Conservation (phyloP, 1,284 basidiomycete species). For the Moesziomyces sp. region DNA sequence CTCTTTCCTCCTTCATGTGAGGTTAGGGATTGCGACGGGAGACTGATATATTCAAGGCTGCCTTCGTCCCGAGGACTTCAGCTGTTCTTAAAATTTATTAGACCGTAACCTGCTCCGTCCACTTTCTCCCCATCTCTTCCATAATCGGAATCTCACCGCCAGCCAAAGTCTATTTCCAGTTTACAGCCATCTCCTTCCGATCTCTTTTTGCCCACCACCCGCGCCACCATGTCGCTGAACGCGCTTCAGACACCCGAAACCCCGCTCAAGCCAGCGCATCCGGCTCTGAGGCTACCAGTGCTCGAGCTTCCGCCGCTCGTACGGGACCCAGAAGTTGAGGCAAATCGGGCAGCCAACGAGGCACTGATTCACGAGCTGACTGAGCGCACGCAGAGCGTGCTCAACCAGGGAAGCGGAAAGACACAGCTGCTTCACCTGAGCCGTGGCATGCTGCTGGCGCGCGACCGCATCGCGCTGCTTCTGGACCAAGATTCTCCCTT, state of each 20-base stretch:
- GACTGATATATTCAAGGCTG: too few relatives aligned
- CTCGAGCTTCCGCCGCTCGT: slow-evolving; percentile 2
- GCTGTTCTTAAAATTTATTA: too few relatives aligned
- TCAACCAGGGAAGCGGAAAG: slow-evolving; percentile 3
- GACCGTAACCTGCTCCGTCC: too few relatives aligned
- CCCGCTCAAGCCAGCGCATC: slow-evolving; percentile 4
- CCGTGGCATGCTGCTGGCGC: slow-evolving; percentile 5
- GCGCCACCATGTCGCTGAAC: background rate
- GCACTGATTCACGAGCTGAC: background rate
- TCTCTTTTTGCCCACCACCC: background rate
- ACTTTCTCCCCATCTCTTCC: too few relatives aligned
- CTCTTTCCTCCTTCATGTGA: too few relatives aligned
- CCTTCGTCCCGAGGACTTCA: too few relatives aligned
- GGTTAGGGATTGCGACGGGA: too few relatives aligned
- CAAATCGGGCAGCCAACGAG: slow-evolving; percentile 3
- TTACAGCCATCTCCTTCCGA: background rate
- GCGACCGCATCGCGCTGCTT: slow-evolving; percentile 4
- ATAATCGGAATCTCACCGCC: too few relatives aligned
- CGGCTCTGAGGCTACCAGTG: slow-evolving; percentile 7
- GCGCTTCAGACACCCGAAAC: slow-evolving; percentile 5
- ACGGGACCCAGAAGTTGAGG: background rate
- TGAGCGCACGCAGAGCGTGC: slow-evolving; percentile 1
- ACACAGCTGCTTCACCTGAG: slow-evolving; percentile 5
- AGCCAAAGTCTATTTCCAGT: background rate
- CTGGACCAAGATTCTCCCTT: slow-evolving; percentile 6